phyloP scores from a whole-genome alignment of 805 yeast genomes.

The Candida ipomoeae region DNA sequence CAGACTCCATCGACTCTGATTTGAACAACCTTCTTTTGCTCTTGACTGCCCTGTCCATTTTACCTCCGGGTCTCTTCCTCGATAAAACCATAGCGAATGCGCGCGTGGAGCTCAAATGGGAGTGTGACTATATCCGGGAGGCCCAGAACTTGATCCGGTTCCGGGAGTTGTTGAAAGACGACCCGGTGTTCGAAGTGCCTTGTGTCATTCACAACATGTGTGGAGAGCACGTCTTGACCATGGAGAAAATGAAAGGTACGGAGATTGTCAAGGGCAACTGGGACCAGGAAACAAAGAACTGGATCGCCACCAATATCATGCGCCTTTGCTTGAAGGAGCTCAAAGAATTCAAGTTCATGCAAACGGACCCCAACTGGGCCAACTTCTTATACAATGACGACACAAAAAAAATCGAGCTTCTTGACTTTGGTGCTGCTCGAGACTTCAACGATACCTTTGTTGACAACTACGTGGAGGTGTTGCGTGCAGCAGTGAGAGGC shows the following conservation, averaged over 20 bases:
- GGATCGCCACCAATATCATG: slow-evolving; percentile 85
- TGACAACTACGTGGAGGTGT: slow-evolving; percentile 59
- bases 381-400: slow-evolving; percentile 78
- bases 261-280: slow-evolving; percentile 77
- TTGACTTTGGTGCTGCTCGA: slow-evolving; percentile 96
- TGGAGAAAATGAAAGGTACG: slow-evolving; percentile 81
- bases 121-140: slow-evolving; percentile 91
- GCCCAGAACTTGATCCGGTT: slow-evolving; percentile 72
- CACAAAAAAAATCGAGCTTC: slow-evolving; percentile 72
- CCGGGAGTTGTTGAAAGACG: slow-evolving; percentile 48
- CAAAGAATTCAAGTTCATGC: slow-evolving; percentile 85
- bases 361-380: slow-evolving; percentile 99
- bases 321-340: slow-evolving; percentile 81
- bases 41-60: slow-evolving; percentile 76
- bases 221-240: slow-evolving; percentile 80
- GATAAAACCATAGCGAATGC: slow-evolving; percentile 94
- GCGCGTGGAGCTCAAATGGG: slow-evolving; percentile 91
- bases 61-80: slow-evolving; percentile 88
- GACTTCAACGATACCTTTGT: slow-evolving; percentile 69
- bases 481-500: slow-evolving; percentile 68
- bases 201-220: slow-evolving; percentile 71
- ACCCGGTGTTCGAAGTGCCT: slow-evolving; percentile 73
- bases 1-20: slow-evolving; percentile 88
- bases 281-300: slow-evolving; percentile 69
- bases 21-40: slow-evolving; percentile 78